Percentiles rank a stretch among this genome's conserved stretches.
Evolutionary conservation across 2,329 filamentous ascomycete species (phyloP).

Genomic region (Fusarium ambrosium): DNA sequence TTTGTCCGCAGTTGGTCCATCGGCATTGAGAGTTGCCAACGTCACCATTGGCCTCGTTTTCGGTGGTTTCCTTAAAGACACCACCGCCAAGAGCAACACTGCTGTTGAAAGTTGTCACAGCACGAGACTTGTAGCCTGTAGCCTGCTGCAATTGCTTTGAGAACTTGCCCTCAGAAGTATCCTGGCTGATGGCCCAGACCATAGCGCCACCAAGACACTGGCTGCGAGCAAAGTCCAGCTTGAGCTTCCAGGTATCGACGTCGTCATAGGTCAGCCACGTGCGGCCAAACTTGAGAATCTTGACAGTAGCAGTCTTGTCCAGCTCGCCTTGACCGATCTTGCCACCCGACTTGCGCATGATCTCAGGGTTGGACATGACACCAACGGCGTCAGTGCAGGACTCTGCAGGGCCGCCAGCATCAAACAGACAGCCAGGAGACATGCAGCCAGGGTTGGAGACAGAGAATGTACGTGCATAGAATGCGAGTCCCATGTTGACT

Average conservation of each 20-base stretch:
- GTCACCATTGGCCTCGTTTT: background rate
- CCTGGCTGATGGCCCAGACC: background rate
- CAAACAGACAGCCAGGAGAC: background rate
- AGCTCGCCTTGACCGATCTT: background rate
- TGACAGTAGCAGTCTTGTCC: background rate
- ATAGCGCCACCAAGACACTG: background rate
- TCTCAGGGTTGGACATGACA: background rate
- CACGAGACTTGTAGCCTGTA: background rate
- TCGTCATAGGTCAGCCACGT: background rate
- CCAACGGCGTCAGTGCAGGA: background rate
- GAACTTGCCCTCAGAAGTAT: background rate
- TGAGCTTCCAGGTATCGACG: background rate
- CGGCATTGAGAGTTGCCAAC: background rate
- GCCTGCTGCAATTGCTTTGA: background rate
- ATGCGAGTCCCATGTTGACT: slow-evolving; percentile 26
- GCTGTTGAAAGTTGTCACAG: background rate
- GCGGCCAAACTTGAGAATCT: background rate
- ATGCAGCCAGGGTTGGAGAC: background rate
- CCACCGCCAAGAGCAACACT: background rate
- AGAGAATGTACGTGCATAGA: slow-evolving; percentile 7
- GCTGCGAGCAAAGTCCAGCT: background rate
- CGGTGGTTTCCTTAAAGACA: background rate
- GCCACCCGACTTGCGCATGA: background rate
- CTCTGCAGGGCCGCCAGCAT: background rate
- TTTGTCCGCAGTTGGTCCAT: background rate